phyloP scores from a whole-genome alignment of 2,329 filamentous ascomycete genomes.

The Fusarium chuoi region DNA sequence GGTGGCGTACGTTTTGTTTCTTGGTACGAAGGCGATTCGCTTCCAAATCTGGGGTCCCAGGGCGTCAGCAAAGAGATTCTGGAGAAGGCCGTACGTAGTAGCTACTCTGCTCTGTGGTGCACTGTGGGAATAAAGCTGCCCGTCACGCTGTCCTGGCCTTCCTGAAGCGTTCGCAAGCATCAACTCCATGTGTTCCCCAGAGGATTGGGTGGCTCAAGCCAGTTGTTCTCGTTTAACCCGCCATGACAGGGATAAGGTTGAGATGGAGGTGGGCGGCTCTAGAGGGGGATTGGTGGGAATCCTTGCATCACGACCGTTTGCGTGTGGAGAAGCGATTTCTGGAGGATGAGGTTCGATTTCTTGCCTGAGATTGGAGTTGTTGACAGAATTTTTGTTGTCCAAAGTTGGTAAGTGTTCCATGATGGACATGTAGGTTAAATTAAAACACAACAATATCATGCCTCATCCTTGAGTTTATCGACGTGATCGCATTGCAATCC shows the following conservation, averaged over 20 bases:
- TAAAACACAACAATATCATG: conserved; percentile 5
- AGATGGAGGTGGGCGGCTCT: conserved; percentile 29
- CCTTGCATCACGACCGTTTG: conserved; percentile 18
- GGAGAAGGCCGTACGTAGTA: conserved; percentile 13
- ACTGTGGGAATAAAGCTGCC: not conserved
- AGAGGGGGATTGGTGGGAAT: conserved; percentile 34
- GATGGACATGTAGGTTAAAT: conserved; percentile 16
- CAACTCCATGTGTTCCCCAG: conserved; percentile 22
- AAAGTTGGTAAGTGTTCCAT: not conserved
- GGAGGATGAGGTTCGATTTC: conserved; percentile 26
- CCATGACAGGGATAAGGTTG: conserved; percentile 21
- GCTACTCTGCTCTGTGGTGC: not conserved
- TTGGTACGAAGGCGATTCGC: conserved; percentile 7
- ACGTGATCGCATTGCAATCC: not conserved
- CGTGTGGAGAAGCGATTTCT: conserved; percentile 31
- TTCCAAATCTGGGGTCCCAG: conserved; percentile 17
- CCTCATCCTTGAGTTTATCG: conserved; percentile 1
- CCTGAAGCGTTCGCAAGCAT: conserved; percentile 13
- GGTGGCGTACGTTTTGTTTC: conserved; percentile 21
- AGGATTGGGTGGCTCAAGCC: conserved; percentile 22
- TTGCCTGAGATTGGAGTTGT: conserved; percentile 4
- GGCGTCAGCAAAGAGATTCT: conserved; percentile 2
- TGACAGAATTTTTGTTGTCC: not conserved
- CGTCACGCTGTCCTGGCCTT: not conserved
- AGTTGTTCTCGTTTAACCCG: conserved; percentile 31